phyloP scores from a whole-genome alignment of 2,329 filamentous ascomycete species.

The Sporothrix inflata region DNA sequence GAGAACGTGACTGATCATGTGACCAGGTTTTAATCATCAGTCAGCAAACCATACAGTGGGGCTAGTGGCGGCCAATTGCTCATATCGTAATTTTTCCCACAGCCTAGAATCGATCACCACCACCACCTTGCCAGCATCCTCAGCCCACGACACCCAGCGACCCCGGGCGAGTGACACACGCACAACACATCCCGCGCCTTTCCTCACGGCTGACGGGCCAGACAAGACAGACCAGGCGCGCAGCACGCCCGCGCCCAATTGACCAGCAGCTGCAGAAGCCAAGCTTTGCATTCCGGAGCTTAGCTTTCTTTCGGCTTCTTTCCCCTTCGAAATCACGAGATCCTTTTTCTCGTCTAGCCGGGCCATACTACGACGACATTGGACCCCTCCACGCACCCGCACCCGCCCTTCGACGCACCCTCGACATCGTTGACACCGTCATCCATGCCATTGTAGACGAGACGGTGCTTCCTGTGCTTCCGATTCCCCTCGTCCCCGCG shows the following conservation, averaged over 20 bases:
- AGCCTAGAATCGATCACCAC: constrained; percentile 30
- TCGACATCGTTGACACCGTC: too few relatives aligned
- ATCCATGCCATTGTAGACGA: constrained; percentile 3
- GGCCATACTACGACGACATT: neutral
- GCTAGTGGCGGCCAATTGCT: constrained; percentile 27
- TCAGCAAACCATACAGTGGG: constrained; percentile 22
- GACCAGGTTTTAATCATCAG: constrained; percentile 11
- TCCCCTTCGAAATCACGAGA: constrained; percentile 25
- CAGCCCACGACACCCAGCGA: constrained; percentile 21
- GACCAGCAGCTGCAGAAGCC: neutral
- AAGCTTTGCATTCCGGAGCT: neutral
- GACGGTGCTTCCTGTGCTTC: neutral
- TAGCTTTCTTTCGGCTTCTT: constrained; percentile 22
- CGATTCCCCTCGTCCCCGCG: constrained; percentile 10
- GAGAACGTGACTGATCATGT: neutral
- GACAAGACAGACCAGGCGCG: neutral
- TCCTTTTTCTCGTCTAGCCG: constrained; percentile 2
- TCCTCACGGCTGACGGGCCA: constrained; percentile 7
- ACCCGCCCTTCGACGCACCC: neutral
- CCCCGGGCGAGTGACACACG: constrained; percentile 15
- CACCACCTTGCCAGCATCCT: constrained; percentile 19
- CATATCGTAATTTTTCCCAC: constrained; percentile 30
- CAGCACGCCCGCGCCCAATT: constrained; percentile 3
- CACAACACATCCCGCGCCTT: neutral
- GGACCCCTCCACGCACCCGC: neutral